Evolutionary conservation across 1,284 basidiomycete species (phyloP).

Genomic region (Cutaneotrichosporon cyanovorans): DNA sequence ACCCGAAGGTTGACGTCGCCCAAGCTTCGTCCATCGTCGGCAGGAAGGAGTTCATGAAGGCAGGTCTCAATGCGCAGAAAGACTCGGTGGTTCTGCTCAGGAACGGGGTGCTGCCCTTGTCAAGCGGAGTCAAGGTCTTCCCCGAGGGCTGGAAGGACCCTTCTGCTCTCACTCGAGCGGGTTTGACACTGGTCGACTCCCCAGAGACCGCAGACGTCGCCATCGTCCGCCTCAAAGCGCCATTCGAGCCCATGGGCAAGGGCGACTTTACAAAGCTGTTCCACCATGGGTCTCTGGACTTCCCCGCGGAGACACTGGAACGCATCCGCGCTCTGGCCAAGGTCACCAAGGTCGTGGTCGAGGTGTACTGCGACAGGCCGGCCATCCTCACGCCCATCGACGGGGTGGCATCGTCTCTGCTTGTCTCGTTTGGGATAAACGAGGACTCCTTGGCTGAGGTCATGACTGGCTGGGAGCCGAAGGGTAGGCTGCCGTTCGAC

Average conservation of each 20-base stretch:
- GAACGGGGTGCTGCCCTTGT: slow-evolving; percentile 9
- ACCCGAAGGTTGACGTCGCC: slow-evolving; percentile 9
- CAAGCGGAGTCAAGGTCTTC: slow-evolving; percentile 3
- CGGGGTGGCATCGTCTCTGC: slow-evolving; percentile 6
- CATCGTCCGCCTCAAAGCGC: slow-evolving; percentile 10
- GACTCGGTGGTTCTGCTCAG: slow-evolving; percentile 9
- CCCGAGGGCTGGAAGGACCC: slow-evolving; percentile 7
- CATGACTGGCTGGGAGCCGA: slow-evolving; percentile 8
- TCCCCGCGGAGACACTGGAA: slow-evolving; percentile 2
- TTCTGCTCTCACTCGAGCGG: neutral
- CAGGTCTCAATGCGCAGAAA: slow-evolving; percentile 10
- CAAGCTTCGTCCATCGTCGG: slow-evolving; percentile 7
- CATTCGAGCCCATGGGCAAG: slow-evolving; percentile 7
- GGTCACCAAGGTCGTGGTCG: slow-evolving; percentile 10
- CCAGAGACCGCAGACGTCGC: slow-evolving; percentile 10
- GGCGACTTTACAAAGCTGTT: slow-evolving; percentile 8
- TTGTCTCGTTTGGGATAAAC: slow-evolving; percentile 7
- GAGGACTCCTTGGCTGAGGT: slow-evolving; percentile 6
- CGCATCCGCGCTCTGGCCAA: slow-evolving; percentile 9
- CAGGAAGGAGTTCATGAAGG: neutral
- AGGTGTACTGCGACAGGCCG: slow-evolving; percentile 12
- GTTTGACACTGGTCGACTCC: neutral
- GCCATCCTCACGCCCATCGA: slow-evolving; percentile 8
- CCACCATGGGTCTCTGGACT: slow-evolving; percentile 19
- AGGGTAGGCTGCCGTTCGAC: slow-evolving; percentile 15